Evolutionary conservation across 2,329 filamentous ascomycete species (phyloP), one percentile per base, ranked within the genome.

Genomic region (Venturia asperata): DNA sequence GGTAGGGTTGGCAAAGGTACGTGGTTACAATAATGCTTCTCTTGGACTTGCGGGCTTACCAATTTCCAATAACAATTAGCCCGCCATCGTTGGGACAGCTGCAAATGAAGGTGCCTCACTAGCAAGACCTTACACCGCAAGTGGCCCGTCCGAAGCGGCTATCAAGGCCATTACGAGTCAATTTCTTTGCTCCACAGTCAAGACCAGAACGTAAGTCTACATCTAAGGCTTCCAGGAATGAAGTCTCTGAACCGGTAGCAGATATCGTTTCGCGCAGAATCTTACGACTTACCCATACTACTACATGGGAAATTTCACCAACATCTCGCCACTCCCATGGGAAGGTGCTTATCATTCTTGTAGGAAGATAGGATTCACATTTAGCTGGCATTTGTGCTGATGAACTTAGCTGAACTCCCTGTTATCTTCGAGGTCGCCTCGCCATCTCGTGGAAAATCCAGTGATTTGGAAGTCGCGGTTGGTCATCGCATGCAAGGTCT

Each of bases 51-150:
- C 39, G 49, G 39, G 41, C 19, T 64, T 13, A 39, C 17, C 21
- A 37, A 66, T 34, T 34, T 24, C 9, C n/a, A 6, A 49, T 24
- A 11, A 19, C n/a, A 15, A n/a, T 17, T 19, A 68, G 56, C 76
- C 76, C 0, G 74, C 74, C n/a, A 74, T 78, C 13, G 71, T 75
- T 39, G 74, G 75, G 19, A 76, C 70, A 5, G 73, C 70, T 9
- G 65, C 69, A 1, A 70, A 75, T 43, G 76, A 77, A 69, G 76
- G 74, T 24, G 69, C 68, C 3, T 68, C 72, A 6, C 75, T 78
- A 49, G 70, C 68, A 6, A 24, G 58, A 43, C 69, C 73, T 0
- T 77, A 74, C 67, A 72, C 72, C 15, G 63, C n/a, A 68, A 70
- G 1, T 68, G 75, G 74, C 0, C 73, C 73, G 0, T 65, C 70